A percentile compares a stretch with the other conserved stretches of the same genome.
Conservation (phyloP, 257 asterid genomes). For the Solanum piurae region DNA sequence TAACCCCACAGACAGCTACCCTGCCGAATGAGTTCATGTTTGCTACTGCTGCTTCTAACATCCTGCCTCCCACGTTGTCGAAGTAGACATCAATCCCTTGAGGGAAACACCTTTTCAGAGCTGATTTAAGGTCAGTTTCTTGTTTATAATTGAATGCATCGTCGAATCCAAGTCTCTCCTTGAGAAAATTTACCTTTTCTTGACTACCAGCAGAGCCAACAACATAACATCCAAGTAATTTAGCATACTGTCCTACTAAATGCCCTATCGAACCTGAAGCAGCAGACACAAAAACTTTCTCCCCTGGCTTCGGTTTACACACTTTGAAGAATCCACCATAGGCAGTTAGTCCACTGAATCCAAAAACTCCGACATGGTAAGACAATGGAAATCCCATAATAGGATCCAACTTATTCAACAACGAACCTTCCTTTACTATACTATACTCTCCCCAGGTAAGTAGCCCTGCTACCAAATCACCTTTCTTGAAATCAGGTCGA, state of each 20-base stretch:
- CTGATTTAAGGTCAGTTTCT: conserved; percentile 41
- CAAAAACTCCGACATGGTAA: conserved; percentile 44
- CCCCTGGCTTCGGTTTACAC: conserved; percentile 61
- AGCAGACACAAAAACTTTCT: conserved; percentile 64
- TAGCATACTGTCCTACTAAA: conserved; percentile 72
- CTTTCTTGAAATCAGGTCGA: conserved; percentile 30
- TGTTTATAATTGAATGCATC: conserved; percentile 80
- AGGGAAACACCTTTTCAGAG: conserved; percentile 58
- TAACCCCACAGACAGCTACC: conserved; percentile 61
- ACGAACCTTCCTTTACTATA: conserved; percentile 22
- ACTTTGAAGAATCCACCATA: conserved; percentile 60
- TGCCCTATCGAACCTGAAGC: conserved; percentile 76
- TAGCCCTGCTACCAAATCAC: conserved; percentile 53
- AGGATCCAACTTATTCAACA: conserved; percentile 55
- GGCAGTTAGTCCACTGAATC: conserved; percentile 61
- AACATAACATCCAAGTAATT: conserved; percentile 60
- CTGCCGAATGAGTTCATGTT: conserved; percentile 63
- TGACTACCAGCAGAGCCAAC: conserved; percentile 59
- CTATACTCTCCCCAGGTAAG: conserved; percentile 76
- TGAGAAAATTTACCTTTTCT: conserved; percentile 49
- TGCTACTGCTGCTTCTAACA: conserved; percentile 53
- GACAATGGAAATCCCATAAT: conserved; percentile 42
- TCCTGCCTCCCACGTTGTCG: conserved; percentile 68
- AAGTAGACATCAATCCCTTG: conserved; percentile 71
- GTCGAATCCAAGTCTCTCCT: conserved; percentile 62